Conservation (phyloP, 2,329 filamentous ascomycete species). For the Didymella keratinophila region DNA sequence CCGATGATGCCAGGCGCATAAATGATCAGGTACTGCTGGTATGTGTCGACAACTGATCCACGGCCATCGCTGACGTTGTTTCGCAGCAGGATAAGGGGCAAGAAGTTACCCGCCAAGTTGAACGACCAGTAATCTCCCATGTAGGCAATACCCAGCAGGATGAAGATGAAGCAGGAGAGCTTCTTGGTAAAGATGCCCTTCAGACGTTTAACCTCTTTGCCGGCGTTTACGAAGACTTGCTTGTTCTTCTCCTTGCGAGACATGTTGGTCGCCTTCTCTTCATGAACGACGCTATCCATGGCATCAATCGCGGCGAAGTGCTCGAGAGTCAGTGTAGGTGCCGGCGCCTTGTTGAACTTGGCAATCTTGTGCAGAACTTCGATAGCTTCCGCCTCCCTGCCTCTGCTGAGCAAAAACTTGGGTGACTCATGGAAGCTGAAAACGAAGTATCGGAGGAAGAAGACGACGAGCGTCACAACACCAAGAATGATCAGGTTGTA, state of each 20-base stretch:
- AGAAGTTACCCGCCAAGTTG: constrained; percentile 38
- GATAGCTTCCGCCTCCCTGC: constrained; percentile 38
- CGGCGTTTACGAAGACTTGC: constrained; percentile 30
- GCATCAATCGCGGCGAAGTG: constrained; percentile 39
- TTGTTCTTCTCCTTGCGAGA: constrained; percentile 29
- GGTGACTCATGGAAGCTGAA: constrained; percentile 43
- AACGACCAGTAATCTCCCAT: constrained; percentile 48
- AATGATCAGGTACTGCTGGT: constrained; percentile 43
- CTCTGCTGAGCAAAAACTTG: constrained; percentile 38
- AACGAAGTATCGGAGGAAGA: constrained; percentile 40
- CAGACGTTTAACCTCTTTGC: constrained; percentile 35
- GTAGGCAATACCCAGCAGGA: constrained; percentile 39
- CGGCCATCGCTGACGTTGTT: constrained; percentile 39
- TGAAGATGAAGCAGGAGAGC: constrained; percentile 35
- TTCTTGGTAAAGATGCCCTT: constrained; percentile 41
- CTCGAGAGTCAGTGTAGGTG: constrained; percentile 34
- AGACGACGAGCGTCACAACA: constrained; percentile 36
- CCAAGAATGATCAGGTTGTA: constrained; percentile 42
- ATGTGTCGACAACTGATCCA: constrained; percentile 36
- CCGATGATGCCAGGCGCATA: constrained; percentile 41
- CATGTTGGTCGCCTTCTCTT: constrained; percentile 10
- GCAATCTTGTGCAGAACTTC: constrained; percentile 40
- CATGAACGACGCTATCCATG: constrained; percentile 13
- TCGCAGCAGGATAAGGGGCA: constrained; percentile 40
- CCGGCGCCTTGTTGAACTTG: constrained; percentile 37